These are phyloP conservation scores for Paracorniculantispora psalliotae DNA, from an alignment of 2,329 filamentous ascomycete species.

Conservation along the genomic window DNA sequence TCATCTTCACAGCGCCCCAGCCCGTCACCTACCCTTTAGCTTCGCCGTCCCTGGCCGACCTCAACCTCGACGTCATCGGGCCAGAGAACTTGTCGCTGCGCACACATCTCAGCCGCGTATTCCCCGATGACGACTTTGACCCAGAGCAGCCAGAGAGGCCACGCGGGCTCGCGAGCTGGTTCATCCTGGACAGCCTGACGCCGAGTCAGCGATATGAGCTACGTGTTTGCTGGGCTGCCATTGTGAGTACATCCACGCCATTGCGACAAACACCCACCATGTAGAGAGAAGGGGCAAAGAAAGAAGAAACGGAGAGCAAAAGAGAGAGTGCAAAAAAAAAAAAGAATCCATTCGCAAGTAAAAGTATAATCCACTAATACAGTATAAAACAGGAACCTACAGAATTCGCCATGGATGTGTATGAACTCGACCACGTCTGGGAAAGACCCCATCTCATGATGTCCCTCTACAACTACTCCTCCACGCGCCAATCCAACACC, in stretches of 20 bases:
- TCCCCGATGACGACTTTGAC: constrained; percentile 50
- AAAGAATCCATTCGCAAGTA: too few species aligned
- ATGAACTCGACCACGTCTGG: constrained; percentile 57
- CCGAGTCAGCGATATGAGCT: constrained; percentile 80
- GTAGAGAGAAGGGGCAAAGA: too few species aligned
- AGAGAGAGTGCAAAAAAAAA: too few species aligned
- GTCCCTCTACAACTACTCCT: constrained; percentile 60
- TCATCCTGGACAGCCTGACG: constrained; percentile 66
- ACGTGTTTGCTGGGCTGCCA: constrained; percentile 88
- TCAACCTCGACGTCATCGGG: constrained; percentile 62
- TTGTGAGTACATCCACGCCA: constrained; percentile 52
- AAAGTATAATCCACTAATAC: too few species aligned
- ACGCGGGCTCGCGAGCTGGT: constrained; percentile 67
- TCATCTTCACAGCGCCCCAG: constrained; percentile 74
- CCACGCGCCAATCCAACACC: constrained; percentile 37
- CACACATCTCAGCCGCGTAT: constrained; percentile 61
- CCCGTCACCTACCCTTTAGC: constrained; percentile 46
- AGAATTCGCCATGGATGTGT: constrained; percentile 64
- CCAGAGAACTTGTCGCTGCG: constrained; percentile 52
- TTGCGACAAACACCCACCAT: not conserved
- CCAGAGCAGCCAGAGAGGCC: constrained; percentile 24
- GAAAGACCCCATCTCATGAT: constrained; percentile 57
- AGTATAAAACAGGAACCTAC: constrained; percentile 73
- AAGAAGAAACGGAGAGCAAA: too few species aligned
- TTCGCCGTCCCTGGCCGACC: constrained; percentile 40